Base-by-base conservation (phyloP, 192 early-diverging fungal species). In the Coemansia sp. region DNA sequence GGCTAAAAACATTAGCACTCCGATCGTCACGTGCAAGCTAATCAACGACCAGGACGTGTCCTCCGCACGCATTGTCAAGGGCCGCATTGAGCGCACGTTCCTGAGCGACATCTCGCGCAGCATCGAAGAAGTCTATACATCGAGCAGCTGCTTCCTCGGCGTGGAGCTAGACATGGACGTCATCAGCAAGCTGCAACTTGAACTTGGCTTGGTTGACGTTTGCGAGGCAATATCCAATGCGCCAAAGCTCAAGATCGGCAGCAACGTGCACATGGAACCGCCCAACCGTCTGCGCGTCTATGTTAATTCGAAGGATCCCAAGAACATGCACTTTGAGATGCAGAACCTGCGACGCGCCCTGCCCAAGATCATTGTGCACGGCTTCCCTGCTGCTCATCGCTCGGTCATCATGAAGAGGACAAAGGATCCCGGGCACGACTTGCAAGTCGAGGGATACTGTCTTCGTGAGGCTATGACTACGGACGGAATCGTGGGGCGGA, bases 51-150 rank as follows among this genome's bases (percentile, higher is more conserved):
- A 62, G 33, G 85, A 84, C 70, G 87, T 90, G 41, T 88, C 86
- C 20, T 86, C 93, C 0, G 94, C 95, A 6, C 89, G 96, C 36
- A 95, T 97, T n/a, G 95, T 98, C 57, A 97, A 99, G 77, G 97
- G 93, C 34, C 85, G 96, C 61, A 84, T 98, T 13, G 96, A 99
- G 72, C 92, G 92, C 70, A 98, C 97, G 3, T 77, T 86, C 33
- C 73, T 99, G 43, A 90, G 91, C 39, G 95, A 98, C 76, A 85
- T 99, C 72, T 90, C 93, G n/a, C 90, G 94, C 69, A 98, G 87
- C 70, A 91, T 99, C 64, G 90, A 97, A 63, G 95, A 96, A 59
- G 88, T 96, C 16, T 92, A 96, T 66, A 85, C 86, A 39, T 75
- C 83, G 10, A 70, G 88, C 20, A 87, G 92, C 20, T 90, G 88